A percentile compares a stretch with the other conserved stretches of the same genome.
These are phyloP conservation scores for Neurospora cerealis DNA, from an alignment of 495 filamentous ascomycete genomes.

Conservation along the genomic window DNA sequence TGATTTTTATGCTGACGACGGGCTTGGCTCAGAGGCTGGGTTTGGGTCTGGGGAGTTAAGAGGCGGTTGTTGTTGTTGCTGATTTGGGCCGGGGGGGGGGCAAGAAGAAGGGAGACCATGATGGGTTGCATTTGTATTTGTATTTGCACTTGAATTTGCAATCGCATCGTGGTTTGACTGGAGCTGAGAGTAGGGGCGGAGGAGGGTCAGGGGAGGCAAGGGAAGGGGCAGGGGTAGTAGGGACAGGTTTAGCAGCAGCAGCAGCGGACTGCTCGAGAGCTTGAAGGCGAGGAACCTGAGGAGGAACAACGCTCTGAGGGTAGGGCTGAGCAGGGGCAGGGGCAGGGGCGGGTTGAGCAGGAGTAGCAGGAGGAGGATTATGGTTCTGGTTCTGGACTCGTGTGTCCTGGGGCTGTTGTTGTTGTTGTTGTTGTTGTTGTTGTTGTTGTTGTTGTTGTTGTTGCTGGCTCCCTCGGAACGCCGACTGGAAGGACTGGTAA, in stretches of 20 bases:
- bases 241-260: not conserved
- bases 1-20: not conserved
- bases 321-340: not conserved
- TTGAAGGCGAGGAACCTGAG: not conserved
- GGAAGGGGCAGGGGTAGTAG: not conserved
- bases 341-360: too few relatives aligned
- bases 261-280: not conserved
- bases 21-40: not conserved
- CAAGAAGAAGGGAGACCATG: too few relatives aligned
- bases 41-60: not conserved
- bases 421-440: not conserved
- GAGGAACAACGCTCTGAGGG: not conserved
- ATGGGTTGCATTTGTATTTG: not conserved
- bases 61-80: not conserved
- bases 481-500: not conserved
- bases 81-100: too few relatives aligned
- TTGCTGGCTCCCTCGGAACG: not conserved
- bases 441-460: not conserved
- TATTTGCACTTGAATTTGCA: not conserved
- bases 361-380: not conserved
- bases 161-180: too few relatives aligned
- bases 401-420: not conserved
- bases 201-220: not conserved
- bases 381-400: not conserved
- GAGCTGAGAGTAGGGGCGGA: not conserved